Base-by-base conservation (phyloP, 345 rosid genomes). In the Microthlaspi erraticum region DNA sequence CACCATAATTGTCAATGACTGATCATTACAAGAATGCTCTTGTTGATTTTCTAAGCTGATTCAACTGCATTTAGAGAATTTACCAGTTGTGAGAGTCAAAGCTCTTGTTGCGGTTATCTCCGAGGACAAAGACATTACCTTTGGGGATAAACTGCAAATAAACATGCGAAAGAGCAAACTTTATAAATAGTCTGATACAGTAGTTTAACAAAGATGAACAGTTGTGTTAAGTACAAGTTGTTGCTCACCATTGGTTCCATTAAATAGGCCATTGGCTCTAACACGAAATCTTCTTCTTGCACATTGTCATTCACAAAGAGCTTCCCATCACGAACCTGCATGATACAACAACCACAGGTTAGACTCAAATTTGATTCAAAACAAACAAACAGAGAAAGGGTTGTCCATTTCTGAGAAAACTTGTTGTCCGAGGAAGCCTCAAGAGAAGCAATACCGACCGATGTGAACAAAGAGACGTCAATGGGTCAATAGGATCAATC, bases 91-190 rank as follows among this genome's bases (percentile, higher is more conserved):
- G 97, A 54, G 98, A 93, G 80, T 93, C 98, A 14, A 81, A 84
- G 66, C 98, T 93, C 68, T 88, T 83, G 73, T 93, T 93, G 32
- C 97, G 95, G 64, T 93, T 93, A 82, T 93, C 98, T 61, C 98
- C 97, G 75, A 93, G 67, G 62, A 93, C 98, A 61, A 84, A 93
- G 16, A 93, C 97, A 71, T 73, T 72, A 10, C 90, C 98, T 66
- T 83, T 80, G 26, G 98, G 98, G 50, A 93, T 92, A 81, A 80
- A 61, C 98, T 93, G 86, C 78, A 83, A 70, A 46, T 12, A 33
- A 31, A n/a, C n/a, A n/a, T n/a, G n/a, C n/a, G n/a, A n/a, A n/a
- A n/a, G n/a, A 63, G 1, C 8, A 64, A 42, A 32, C 42, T 17
- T 53, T 68, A 36, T 69, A 4, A 63, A 19, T 54, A 63, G 33